Evolutionary conservation across 345 rosid genomes (phyloP), one percentile per base, ranked within the genome.

Genomic region (Pseudoturritis turrita): DNA sequence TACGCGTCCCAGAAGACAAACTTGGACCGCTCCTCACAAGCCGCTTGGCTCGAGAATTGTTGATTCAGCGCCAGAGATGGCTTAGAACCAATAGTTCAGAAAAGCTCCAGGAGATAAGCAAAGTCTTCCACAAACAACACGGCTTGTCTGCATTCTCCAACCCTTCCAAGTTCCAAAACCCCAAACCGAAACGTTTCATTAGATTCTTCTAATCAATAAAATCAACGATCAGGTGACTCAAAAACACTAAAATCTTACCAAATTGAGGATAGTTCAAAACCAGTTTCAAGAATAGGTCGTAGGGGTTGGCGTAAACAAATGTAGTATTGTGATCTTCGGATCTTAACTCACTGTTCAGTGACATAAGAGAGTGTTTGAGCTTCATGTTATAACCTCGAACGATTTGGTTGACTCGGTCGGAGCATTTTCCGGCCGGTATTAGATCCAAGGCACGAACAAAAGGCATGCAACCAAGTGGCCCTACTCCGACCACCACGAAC

Each of bases 401-500:
- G 0, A 86, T 43, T 59, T 74, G 47, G 63, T 87, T 83, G 68
- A 85, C 83, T 50, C 70, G 66, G 2, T 37, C 49, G 3, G 86
- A 86, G 68, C 91, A 91, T 69, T 80, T 35, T 14, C 84, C 79
- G 1, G 59, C 45, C 2, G 80, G 80, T 40, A 84, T 26, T 19
- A 84, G 50, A 19, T 82, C 70, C 25, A 83, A 51, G 28, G 89
- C 83, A 21, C 86, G 80, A 58, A 80, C 77, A 73, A 83, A 84
- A 1, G 85, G 89, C 49, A 91, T 84, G 86, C 91, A 88, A n/a
- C 96, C 91, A 10, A 87, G 81, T 9, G 88, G 91, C 2, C 96
- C 84, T 6, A 89, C 62, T 39, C 87, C 86, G 2, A 74, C 86
- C 1, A 83, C 83, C 19, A 82, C 47, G 18, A 81, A 77, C 62